Evolutionary conservation across 2,329 filamentous ascomycete genomes (phyloP), one percentile per base, ranked within the genome.

Genomic region (Aspergillus quadrilineatus): DNA sequence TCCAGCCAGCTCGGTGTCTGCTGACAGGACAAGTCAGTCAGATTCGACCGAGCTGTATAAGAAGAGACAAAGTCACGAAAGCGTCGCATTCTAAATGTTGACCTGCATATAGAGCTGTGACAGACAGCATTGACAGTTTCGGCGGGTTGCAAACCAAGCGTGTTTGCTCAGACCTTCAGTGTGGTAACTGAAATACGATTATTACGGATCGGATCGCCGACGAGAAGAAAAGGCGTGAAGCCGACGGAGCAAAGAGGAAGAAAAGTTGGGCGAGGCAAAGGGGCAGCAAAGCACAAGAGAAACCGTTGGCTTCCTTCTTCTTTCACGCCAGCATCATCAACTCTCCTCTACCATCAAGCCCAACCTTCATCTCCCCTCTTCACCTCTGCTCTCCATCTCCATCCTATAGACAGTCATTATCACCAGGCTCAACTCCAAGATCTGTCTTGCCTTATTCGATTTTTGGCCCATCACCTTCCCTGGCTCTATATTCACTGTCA

Each of bases 201-300:
- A 60, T 56, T 12, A 34, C 32, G 39, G 55, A 54, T 56, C 42
- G 49, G 57, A 60, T 58, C 55, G 49, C 50, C 39, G 47, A 58
- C 32, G 36, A 47, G 41, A 26, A 22, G 22, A 22, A 22, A 53
- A 54, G 45, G 56, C 48, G 36, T 47, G 52, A 48, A 47, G 43
- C 30, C 36, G 60, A 41, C 46, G 41, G 44, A 54, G 55, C 32
- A 44, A 44, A 15, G 32, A 51, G 14, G 34, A 53, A 36, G 50
- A 42, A 57, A 55, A 60, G 41, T 56, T 58, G 60, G 60, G 55
- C 55, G n/a, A 53, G 22, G 43, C 42, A 52, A 60, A 58, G 58
- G 53, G 58, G 57, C 51, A 54, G 48, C 49, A 14, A 51, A 57
- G 34, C 48, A 60, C 29, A 17, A 54, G 39, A 15, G 55, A 53